These are phyloP conservation scores for Gnaphalium uliginosum DNA, from an alignment of 129 eudicot species.

Conservation along the genomic window DNA sequence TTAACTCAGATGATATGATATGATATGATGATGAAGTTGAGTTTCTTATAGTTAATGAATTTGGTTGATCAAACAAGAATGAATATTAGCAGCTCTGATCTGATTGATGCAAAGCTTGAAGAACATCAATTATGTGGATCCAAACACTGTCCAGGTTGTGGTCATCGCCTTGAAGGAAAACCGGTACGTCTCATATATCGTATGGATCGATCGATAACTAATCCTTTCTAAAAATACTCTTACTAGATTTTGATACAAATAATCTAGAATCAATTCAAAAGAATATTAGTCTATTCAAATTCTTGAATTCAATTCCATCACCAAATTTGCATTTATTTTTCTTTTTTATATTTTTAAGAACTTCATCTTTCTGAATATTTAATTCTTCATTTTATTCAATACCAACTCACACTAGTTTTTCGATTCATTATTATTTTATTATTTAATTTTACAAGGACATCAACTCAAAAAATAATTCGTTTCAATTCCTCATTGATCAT, in stretches of 20 bases:
- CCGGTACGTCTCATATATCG: conserved; percentile 51
- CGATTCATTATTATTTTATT: background rate
- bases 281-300: conserved; percentile 34
- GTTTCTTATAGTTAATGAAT: conserved; percentile 18
- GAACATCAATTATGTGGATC: conserved; percentile 96
- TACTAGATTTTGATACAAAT: conserved; percentile 33
- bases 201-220: conserved; percentile 11
- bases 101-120: conserved; percentile 98
- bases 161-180: conserved; percentile 95
- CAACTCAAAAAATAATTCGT: background rate
- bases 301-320: conserved; percentile 14
- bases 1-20: background rate
- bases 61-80: conserved; percentile 43
- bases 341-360: background rate
- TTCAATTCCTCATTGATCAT: background rate
- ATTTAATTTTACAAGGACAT: background rate
- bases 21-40: conserved; percentile 13
- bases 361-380: background rate
- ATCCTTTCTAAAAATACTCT: conserved; percentile 33
- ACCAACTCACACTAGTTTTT: background rate
- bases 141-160: conserved; percentile 95
- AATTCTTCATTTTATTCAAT: background rate
- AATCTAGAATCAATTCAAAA: conserved; percentile 44
- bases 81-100: conserved; percentile 83
- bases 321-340: conserved; percentile 11